Base-by-base conservation (phyloP, 345 rosid genomes). In the Balakata baccata region DNA sequence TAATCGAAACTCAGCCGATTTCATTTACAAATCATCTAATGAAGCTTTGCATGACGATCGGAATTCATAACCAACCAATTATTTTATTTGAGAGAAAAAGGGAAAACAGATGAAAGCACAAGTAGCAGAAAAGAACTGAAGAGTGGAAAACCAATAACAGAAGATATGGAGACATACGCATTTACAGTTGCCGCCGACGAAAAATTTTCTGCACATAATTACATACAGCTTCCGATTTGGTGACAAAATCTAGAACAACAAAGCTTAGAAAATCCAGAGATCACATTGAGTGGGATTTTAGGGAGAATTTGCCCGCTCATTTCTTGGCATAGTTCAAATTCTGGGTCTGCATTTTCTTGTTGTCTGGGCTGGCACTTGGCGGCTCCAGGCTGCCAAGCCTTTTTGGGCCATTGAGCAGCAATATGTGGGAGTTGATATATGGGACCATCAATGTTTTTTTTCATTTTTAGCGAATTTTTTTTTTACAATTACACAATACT, bases 171-270 rank as follows among this genome's bases (percentile, higher is more conserved):
- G 22, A 70, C 88, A 7, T 85, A 88, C 90, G 78, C 92, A 88
- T 90, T 90, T 90, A 92, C 95, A 88, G 92, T 90, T 90, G 82
- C 95, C 95, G 70, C 89, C 92, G 83, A 90, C 87, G 82, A 88
- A 85, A 84, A 90, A 88, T 52, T 80, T 90, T 57, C 92, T 81
- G 75, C 70, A 87, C 95, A 90, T 88, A 62, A 47, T 66, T 17
- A 49, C 0, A 71, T 17, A 49, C 0, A 71, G 46, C 34, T 1
- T 6, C 39, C n/a, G 43, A 20, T 16, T 1, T 23, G 59, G 34
- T 68, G 85, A 79, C 68, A 71, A 73, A 75, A 76, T 3, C 77
- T 74, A 83, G 65, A 59, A 16, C 13, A 63, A 11, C 34, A 29
- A 41, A 49, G 54, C 16, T 3, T 38, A 64, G 63, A 52, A 2